phyloP scores from a whole-genome alignment of 1,284 basidiomycete genomes.

The Ceratobasidium sp. region DNA sequence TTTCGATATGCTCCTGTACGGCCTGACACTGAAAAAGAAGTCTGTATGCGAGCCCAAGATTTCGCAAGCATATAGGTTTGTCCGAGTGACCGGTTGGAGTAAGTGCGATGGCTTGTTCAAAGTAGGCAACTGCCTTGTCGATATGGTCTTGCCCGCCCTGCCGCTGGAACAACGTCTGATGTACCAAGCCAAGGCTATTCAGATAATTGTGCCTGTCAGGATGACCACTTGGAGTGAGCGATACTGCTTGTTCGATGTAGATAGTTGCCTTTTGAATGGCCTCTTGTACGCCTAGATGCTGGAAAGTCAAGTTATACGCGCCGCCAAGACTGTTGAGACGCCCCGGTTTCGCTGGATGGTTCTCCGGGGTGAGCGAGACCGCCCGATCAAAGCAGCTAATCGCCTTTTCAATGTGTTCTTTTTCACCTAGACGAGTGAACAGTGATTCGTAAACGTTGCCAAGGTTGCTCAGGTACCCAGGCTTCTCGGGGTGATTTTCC shows the following conservation, averaged over 20 bases:
- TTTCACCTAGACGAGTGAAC: background rate
- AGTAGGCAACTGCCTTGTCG: background rate
- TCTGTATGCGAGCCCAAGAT: no score
- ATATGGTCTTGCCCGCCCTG: background rate
- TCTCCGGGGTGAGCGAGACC: background rate
- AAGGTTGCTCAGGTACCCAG: constrained; percentile 9
- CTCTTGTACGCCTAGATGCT: background rate
- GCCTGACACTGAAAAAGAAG: no score
- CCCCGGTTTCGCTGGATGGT: background rate
- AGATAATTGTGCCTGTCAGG: background rate
- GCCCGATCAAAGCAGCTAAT: background rate
- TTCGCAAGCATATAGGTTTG: no score
- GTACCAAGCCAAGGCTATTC: background rate
- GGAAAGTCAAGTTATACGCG: background rate
- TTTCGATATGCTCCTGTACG: background rate
- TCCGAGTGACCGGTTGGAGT: no score
- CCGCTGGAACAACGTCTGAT: background rate
- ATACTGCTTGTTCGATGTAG: background rate
- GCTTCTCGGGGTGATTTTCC: background rate
- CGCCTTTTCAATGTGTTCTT: background rate
- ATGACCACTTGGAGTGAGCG: constrained; percentile 13
- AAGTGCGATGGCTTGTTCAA: background rate
- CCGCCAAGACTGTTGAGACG: background rate
- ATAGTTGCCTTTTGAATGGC: no score
- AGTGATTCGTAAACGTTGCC: background rate